Base-by-base conservation (phyloP, 2,329 filamentous ascomycete species). In the Trichoderma sp. region DNA sequence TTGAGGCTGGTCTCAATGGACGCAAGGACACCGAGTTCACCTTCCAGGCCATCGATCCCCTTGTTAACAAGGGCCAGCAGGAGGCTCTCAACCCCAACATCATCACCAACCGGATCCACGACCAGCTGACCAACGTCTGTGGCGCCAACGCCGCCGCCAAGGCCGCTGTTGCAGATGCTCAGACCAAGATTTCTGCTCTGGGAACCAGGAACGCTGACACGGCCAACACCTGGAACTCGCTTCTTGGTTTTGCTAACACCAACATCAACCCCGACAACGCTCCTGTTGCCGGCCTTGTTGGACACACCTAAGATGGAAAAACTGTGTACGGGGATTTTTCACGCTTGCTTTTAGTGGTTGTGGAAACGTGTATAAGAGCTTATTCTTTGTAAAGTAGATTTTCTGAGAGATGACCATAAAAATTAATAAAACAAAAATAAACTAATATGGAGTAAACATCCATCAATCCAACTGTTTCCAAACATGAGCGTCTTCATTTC, bases 201-300 rank as follows among this genome's bases (percentile, higher is more conserved):
- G 61, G 61, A 1, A 65, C 61, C 11, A 54, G 32, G 32, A 65
- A 65, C 16, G 61, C 61, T 6, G 61, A 65, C 21, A 65, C 61
- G 6, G 61, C 61, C 32, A 65, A 55, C n/a, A 65, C 61, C 13
- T 65, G 61, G 61, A 65, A 65, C 32, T 21, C 51, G 3, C 61
- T 65, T 30, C 61, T 65, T 43, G 61, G 61, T 16, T 65, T 65
- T 14, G 61, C 61, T 11, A 55, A 55, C 32, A 30, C 61, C 24
- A 65, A 65, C 21, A 65, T 65, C 13, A 65, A 65, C 21, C 61
- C 61, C 24, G 61, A 65, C 49, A 65, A 65, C 39, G 61, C 61
- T 6, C 61, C 61, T 6, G 49, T 55, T 34, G 16, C 61, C 1
- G 61, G 61, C 26, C 34, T 65, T 3, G 51, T 65, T 39, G 61